Conservation (phyloP, 768 basidiomycete genomes). For the Rickenella mellea region DNA sequence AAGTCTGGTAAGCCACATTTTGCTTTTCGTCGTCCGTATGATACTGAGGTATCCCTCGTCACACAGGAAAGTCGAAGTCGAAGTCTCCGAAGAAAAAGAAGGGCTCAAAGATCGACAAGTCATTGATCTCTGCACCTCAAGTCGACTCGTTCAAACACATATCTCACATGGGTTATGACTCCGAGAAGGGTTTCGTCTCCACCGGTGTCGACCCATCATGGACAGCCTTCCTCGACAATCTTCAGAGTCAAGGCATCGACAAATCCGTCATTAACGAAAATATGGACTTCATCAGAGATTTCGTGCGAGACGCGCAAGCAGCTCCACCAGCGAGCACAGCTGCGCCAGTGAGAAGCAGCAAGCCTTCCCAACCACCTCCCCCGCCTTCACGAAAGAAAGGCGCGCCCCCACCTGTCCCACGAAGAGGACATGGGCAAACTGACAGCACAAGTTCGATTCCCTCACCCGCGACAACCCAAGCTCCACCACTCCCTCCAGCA, state of each 20-base stretch:
- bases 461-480: constrained; percentile 24
- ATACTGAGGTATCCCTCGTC: not conserved
- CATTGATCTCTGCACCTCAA: constrained; percentile 80
- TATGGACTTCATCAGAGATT: constrained; percentile 85
- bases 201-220: constrained; percentile 87
- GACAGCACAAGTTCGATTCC: constrained; percentile 22
- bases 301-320: constrained; percentile 44
- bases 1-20: constrained; percentile 32
- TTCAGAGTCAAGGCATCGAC: constrained; percentile 58
- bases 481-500: constrained; percentile 23
- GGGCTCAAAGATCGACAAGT: constrained; percentile 83
- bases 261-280: constrained; percentile 64
- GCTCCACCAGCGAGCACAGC: constrained; percentile 11
- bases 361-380: constrained; percentile 22
- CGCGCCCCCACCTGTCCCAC: constrained; percentile 22
- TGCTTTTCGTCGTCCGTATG: not conserved
- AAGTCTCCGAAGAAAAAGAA: constrained; percentile 52
- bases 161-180: constrained; percentile 92
- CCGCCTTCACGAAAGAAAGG: constrained; percentile 34
- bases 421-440: constrained; percentile 17
- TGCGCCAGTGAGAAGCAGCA: constrained; percentile 21
- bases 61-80: constrained; percentile 38
- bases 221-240: constrained; percentile 58
- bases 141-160: constrained; percentile 78
- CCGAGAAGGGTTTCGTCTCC: constrained; percentile 78